Evolutionary conservation across 2,329 filamentous ascomycete species (phyloP).

Genomic region (Fusarium cicatricum): DNA sequence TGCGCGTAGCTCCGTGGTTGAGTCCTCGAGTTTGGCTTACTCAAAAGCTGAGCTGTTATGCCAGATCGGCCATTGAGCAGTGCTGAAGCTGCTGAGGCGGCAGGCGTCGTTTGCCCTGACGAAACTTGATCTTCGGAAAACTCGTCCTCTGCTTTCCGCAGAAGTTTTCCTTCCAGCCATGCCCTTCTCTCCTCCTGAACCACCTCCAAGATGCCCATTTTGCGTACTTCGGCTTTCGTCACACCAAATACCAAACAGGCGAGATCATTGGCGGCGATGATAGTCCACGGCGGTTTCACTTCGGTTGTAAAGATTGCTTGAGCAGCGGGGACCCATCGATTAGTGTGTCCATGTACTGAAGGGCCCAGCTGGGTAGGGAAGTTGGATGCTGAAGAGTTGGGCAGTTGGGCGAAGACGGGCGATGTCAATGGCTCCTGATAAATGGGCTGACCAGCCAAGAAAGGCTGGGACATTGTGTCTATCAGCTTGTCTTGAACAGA

Average conservation of each 20-base stretch:
- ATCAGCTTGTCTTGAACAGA: conserved; percentile 83
- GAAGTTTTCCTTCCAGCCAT: conserved; percentile 89
- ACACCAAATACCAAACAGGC: conserved; percentile 99
- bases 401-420: conserved; percentile 50
- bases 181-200: conserved; percentile 87
- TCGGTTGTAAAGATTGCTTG: conserved; percentile 99
- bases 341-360: conserved; percentile 84
- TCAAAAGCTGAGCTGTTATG: conserved; percentile 87
- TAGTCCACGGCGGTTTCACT: conserved; percentile 89
- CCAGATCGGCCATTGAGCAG: conserved; percentile 76
- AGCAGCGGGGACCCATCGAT: conserved; percentile 87
- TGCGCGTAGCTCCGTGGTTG: conserved; percentile 61
- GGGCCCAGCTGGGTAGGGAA: conserved; percentile 61
- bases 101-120: conserved; percentile 47
- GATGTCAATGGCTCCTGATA: conserved; percentile 53
- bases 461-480: conserved; percentile 86
- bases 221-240: conserved; percentile 92
- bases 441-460: conserved; percentile 57
- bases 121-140: conserved; percentile 44
- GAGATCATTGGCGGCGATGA: conserved; percentile 93
- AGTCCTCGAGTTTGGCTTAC: conserved; percentile 74
- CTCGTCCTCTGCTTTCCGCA: conserved; percentile 56
- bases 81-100: conserved; percentile 54
- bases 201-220: conserved; percentile 93
- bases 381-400: conserved; percentile 50